Evolutionary conservation across 148 eudicot species (phyloP).

Genomic region (Cornus suecica): DNA sequence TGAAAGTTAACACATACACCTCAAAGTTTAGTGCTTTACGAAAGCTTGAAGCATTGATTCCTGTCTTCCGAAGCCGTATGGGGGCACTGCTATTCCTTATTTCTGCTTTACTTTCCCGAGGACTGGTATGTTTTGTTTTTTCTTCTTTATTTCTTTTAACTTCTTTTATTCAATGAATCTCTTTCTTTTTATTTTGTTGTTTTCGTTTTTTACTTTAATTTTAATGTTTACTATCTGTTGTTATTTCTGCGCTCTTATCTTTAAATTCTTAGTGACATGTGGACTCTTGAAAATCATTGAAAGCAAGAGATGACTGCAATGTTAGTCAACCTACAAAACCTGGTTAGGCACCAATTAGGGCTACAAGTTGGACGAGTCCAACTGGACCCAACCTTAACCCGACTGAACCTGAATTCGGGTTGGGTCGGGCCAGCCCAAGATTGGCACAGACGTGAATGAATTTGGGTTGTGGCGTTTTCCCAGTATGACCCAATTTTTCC

Average conservation of each 20-base stretch:
- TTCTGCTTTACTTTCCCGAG: constrained; percentile 90
- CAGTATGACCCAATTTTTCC: too few relatives aligned
- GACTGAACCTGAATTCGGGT: too few relatives aligned
- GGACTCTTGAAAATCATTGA: neutral
- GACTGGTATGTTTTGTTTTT: constrained; percentile 56
- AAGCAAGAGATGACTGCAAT: neutral
- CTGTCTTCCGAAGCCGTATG: constrained; percentile 77
- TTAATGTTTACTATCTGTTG: neutral
- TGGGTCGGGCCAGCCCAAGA: too few relatives aligned
- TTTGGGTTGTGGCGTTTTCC: too few relatives aligned
- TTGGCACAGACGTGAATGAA: too few relatives aligned
- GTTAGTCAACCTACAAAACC: neutral
- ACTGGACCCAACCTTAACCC: too few relatives aligned
- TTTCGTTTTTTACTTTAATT: too few relatives aligned
- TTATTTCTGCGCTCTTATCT: neutral
- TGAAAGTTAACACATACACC: constrained; percentile 53
- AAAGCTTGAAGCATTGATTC: constrained; percentile 66
- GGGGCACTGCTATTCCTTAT: constrained; percentile 88
- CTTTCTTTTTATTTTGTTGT: neutral
- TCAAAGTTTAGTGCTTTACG: constrained; percentile 48
- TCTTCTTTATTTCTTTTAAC: too few relatives aligned
- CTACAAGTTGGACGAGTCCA: too few relatives aligned
- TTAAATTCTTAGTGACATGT: neutral
- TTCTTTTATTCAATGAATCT: neutral
- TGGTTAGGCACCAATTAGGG: neutral